phyloP scores from a whole-genome alignment of 106 monocot genomes.

The Dioscorea zingiberensis region DNA sequence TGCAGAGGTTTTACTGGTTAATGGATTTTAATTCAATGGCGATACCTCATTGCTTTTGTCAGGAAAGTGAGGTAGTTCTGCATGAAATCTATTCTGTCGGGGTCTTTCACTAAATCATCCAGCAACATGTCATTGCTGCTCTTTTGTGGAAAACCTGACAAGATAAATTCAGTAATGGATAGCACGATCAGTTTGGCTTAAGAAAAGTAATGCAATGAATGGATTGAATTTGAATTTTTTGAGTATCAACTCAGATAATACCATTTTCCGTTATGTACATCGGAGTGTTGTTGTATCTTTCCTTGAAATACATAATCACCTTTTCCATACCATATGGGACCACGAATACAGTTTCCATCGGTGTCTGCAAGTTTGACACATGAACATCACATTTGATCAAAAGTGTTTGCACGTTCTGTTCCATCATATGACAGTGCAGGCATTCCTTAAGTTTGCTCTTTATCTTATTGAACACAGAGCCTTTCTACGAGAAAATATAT shows the following conservation, averaged over 20 bases:
- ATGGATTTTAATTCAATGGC: no score
- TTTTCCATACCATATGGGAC: slow-evolving; percentile 59
- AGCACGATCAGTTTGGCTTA: not conserved
- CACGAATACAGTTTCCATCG: slow-evolving; percentile 12
- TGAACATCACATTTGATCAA: not conserved
- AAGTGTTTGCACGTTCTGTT: not conserved
- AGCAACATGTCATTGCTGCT: slow-evolving; percentile 6
- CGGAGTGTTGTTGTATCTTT: slow-evolving; percentile 57
- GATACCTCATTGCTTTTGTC: slow-evolving; percentile 39
- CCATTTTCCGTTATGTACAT: slow-evolving; percentile 66
- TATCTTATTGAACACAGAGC: no score
- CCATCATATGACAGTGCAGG: not conserved
- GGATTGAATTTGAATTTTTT: not conserved
- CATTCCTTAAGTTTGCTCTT: not conserved
- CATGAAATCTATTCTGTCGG: slow-evolving; percentile 28
- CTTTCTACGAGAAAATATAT: no score
- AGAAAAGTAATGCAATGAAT: not conserved
- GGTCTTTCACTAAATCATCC: slow-evolving; percentile 35
- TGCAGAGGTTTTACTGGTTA: not conserved
- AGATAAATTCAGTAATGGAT: not conserved
- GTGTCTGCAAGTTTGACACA: slow-evolving; percentile 23
- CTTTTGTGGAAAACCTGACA: slow-evolving; percentile 26
- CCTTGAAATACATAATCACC: slow-evolving; percentile 30
- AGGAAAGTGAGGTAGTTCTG: slow-evolving; percentile 28
- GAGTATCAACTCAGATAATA: slow-evolving; percentile 4